Evolutionary conservation across 139 green algal genomes (phyloP), one percentile per base, ranked within the genome.

Genomic region (Mesotaenium endlicherianum): DNA sequence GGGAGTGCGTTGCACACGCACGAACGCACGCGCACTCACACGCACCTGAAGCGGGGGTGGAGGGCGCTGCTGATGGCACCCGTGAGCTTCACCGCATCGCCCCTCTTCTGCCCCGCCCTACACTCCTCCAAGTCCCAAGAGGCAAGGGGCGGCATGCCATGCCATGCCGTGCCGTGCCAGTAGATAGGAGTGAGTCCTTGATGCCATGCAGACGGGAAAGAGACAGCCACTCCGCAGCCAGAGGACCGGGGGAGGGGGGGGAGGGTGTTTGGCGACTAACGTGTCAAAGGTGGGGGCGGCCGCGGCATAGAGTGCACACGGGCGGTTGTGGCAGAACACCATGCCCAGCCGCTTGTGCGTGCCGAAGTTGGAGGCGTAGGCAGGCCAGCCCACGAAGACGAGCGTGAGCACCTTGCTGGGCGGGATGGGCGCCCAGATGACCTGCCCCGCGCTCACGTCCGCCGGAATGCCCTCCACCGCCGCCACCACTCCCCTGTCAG

Each of bases 241-340:
- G n/a, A n/a, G n/a, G n/a, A n/a, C n/a, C n/a, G n/a, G n/a, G n/a
- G n/a, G n/a, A n/a, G n/a, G n/a, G n/a, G n/a, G n/a, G n/a, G n/a
- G n/a, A n/a, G n/a, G n/a, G n/a, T n/a, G n/a, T n/a, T n/a, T n/a
- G n/a, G n/a, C n/a, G n/a, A n/a, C n/a, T n/a, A n/a, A n/a, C n/a
- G n/a, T n/a, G n/a, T n/a, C n/a, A n/a, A n/a, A n/a, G 6, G 82
- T 59, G 76, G 70, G 47, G 50, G 39, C 45, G 17, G 26, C 70
- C 47, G 5, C 82, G 59, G 78, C 79, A 79, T 36, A 82, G 59
- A 69, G 81, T 39, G 5, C 42, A 71, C 92, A 94, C 1, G 92
- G 91, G 26, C 95, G 91, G 88, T 97, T 98, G 83, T 93, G 92
- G 89, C 95, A 98, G 86, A 94, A 95, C 0, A 97, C 90, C 2